phyloP scores from a whole-genome alignment of 345 rosid genomes.

The Dipteronia dyeriana region DNA sequence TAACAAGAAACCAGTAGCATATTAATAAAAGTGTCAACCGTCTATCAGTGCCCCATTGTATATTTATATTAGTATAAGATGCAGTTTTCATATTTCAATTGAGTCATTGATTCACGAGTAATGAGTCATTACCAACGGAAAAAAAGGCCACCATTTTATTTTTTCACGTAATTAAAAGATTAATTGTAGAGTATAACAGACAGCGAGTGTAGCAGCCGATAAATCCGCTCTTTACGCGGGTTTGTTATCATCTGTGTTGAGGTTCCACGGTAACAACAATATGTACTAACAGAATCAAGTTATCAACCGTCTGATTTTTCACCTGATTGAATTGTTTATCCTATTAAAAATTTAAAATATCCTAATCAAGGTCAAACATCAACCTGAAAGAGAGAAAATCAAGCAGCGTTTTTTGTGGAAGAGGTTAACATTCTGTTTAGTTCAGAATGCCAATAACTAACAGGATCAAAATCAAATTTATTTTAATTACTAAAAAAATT shows the following conservation, averaged over 20 bases:
- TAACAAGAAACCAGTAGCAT: background rate
- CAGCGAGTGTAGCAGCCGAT: background rate
- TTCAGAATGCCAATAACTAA: background rate
- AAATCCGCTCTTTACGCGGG: background rate
- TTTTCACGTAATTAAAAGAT: background rate
- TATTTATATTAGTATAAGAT: too few species aligned
- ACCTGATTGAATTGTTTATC: background rate
- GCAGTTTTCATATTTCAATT: background rate
- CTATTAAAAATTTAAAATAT: background rate
- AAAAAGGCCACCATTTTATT: background rate
- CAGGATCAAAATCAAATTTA: background rate
- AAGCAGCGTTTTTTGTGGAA: slow-evolving; percentile 26
- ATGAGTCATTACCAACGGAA: background rate
- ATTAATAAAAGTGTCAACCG: too few species aligned
- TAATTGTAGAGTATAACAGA: background rate
- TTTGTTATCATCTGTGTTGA: background rate
- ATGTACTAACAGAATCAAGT: too few species aligned
- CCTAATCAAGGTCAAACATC: slow-evolving; percentile 15
- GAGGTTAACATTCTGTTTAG: slow-evolving; percentile 24
- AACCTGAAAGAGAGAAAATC: slow-evolving; percentile 24
- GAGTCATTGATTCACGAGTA: background rate
- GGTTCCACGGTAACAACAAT: background rate
- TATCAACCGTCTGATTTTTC: too few species aligned
- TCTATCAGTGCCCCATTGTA: background rate
- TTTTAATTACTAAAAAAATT: background rate